These are phyloP conservation scores for Eucalyptus cloeziana DNA, from an alignment of 345 rosid genomes.

Conservation along the genomic window DNA sequence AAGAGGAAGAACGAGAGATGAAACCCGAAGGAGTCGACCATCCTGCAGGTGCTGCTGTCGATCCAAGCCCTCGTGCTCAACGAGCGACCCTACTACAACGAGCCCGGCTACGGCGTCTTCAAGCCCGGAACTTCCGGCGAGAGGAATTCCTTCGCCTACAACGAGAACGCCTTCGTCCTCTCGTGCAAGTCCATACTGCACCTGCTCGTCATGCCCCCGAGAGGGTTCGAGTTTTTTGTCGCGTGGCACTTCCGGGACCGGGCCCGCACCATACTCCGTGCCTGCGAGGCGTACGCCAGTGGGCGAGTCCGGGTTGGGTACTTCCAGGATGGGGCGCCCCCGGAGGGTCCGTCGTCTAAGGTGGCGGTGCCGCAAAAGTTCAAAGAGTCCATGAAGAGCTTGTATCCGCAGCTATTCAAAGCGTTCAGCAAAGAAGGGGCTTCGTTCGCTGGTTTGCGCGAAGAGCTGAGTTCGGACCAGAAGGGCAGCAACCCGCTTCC, in stretches of 20 bases:
- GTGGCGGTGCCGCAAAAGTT: neutral
- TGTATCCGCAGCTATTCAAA: constrained; percentile 9
- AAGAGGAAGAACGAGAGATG: constrained; percentile 22
- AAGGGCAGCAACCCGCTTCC: neutral
- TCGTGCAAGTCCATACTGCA: constrained; percentile 25
- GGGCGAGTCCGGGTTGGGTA: constrained; percentile 24
- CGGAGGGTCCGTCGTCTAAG: neutral
- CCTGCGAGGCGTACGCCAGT: constrained; percentile 16
- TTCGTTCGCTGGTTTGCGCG: neutral
- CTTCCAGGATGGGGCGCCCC: neutral
- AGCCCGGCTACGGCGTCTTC: constrained; percentile 19
- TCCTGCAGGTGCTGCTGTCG: constrained; percentile 45
- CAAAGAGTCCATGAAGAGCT: constrained; percentile 3
- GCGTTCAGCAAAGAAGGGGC: constrained; percentile 13
- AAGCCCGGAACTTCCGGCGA: neutral
- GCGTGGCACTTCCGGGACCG: constrained; percentile 22
- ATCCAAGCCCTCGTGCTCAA: constrained; percentile 49
- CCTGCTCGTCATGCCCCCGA: constrained; percentile 17
- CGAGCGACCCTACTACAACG: constrained; percentile 41
- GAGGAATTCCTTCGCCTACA: constrained; percentile 17
- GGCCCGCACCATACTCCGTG: constrained; percentile 9
- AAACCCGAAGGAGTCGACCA: constrained; percentile 30
- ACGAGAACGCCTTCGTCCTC: constrained; percentile 14
- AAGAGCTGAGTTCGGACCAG: neutral
- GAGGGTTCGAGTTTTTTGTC: constrained; percentile 28